Evolutionary conservation across 805 yeast genomes (phyloP).

Genomic region (Lachancea meyersii): DNA sequence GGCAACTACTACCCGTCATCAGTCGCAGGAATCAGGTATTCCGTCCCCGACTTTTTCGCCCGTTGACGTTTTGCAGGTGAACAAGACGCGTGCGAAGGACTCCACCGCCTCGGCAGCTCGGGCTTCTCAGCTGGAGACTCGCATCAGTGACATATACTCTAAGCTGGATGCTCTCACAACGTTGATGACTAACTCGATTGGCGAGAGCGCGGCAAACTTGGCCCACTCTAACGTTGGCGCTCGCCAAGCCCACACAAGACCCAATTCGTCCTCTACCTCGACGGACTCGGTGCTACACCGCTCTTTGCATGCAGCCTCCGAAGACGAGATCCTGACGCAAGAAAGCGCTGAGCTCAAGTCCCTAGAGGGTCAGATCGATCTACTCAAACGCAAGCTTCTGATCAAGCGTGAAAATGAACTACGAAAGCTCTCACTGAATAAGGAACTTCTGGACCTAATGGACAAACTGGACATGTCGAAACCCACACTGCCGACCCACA

Average conservation of each 20-base stretch:
- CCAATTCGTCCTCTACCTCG: slow-evolving; percentile 7
- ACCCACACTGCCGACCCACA: slow-evolving; percentile 4
- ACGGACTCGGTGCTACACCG: slow-evolving; percentile 1
- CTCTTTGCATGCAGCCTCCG: slow-evolving; percentile 4
- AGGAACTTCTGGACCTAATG: slow-evolving; percentile 26
- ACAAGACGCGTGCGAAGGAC: slow-evolving; percentile 3
- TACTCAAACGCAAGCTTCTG: slow-evolving; percentile 29
- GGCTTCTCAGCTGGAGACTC: slow-evolving; percentile 11
- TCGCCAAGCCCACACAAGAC: slow-evolving; percentile 1
- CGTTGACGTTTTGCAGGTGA: slow-evolving; percentile 6
- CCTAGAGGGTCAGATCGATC: slow-evolving; percentile 31
- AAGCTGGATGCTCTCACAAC: slow-evolving; percentile 18
- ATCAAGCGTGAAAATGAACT: slow-evolving; percentile 34
- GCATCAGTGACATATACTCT: slow-evolving; percentile 15
- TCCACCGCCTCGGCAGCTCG: background rate
- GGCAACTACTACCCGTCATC: background rate
- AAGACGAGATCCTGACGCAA: slow-evolving; percentile 28
- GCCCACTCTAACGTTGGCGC: background rate
- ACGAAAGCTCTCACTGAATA: slow-evolving; percentile 31
- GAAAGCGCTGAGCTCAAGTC: slow-evolving; percentile 34
- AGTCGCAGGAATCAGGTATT: background rate
- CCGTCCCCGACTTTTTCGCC: slow-evolving; percentile 3
- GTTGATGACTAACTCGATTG: slow-evolving; percentile 9
- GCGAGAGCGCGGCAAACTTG: background rate
- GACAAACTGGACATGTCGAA: slow-evolving; percentile 18